These are phyloP conservation scores for Tuber borchii DNA, from an alignment of 495 filamentous ascomycete species.

Conservation along the genomic window DNA sequence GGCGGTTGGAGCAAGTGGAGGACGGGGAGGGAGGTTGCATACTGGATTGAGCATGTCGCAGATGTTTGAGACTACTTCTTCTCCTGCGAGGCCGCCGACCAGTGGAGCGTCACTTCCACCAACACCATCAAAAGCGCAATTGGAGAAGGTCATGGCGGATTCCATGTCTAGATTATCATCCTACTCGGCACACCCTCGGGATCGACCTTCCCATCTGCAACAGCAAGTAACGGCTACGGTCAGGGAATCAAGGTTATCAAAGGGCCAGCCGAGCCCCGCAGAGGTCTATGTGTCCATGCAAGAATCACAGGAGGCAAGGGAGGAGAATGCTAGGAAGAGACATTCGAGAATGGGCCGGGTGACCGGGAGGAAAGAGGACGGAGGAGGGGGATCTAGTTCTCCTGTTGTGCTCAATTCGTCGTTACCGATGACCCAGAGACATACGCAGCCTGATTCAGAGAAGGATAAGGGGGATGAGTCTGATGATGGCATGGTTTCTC, in stretches of 20 bases:
- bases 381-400: constrained; percentile 10
- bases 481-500: constrained; percentile 21
- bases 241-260: not conserved
- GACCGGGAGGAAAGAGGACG: not conserved
- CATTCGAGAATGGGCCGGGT: not conserved
- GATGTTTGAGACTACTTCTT: constrained; percentile 29
- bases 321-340: constrained; percentile 12
- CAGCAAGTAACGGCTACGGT: not conserved
- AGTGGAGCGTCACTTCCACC: constrained; percentile 22
- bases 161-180: constrained; percentile 7
- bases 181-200: not conserved
- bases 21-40: not conserved
- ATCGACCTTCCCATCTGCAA: not conserved
- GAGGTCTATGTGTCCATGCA: constrained; percentile 22
- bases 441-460: constrained; percentile 7
- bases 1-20: not conserved
- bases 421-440: not conserved
- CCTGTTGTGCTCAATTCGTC: constrained; percentile 16
- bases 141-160: constrained; percentile 23
- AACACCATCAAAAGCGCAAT: constrained; percentile 20
- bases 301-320: constrained; percentile 28
- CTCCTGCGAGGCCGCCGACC: constrained; percentile 16
- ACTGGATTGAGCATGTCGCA: constrained; percentile 17
- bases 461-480: constrained; percentile 6
- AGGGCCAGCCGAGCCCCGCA: constrained; percentile 8